phyloP scores from a whole-genome alignment of 1,284 basidiomycete genomes.

The Austroboletus rostrupii region DNA sequence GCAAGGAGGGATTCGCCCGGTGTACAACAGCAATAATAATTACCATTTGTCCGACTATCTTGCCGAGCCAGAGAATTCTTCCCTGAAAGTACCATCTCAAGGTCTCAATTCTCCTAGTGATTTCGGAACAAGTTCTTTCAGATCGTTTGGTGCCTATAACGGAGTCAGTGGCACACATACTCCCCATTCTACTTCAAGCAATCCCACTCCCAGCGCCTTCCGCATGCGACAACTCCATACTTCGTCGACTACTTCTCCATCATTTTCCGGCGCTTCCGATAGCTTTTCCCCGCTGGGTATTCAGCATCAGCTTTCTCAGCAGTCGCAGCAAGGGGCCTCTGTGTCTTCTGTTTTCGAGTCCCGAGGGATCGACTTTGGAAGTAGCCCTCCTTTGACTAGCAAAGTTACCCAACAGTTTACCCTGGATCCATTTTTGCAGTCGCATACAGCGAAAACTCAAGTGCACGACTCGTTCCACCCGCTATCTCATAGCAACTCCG shows the following conservation, averaged over 20 bases:
- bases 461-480: constrained; percentile 34
- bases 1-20: constrained; percentile 32
- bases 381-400: constrained; percentile 21
- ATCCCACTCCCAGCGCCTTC: constrained; percentile 29
- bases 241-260: constrained; percentile 20
- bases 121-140: constrained; percentile 34
- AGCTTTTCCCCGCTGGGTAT: constrained; percentile 25
- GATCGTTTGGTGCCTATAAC: constrained; percentile 36
- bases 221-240: constrained; percentile 30
- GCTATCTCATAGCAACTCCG: constrained; percentile 26
- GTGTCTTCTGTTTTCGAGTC: constrained; percentile 25
- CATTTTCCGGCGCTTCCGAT: constrained; percentile 24
- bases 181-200: constrained; percentile 20
- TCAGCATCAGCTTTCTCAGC: constrained; percentile 37
- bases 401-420: constrained; percentile 32
- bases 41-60: constrained; percentile 39
- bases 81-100: constrained; percentile 35
- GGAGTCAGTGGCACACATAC: constrained; percentile 24
- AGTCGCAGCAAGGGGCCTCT: constrained; percentile 29
- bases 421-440: constrained; percentile 32
- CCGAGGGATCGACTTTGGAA: constrained; percentile 32
- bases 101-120: constrained; percentile 39
- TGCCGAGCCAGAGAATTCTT: constrained; percentile 35
- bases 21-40: constrained; percentile 47
- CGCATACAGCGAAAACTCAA: constrained; percentile 29